Evolutionary conservation across 2,329 filamentous ascomycete species (phyloP).

Genomic region (Pseudogymnoascus verrucosus): DNA sequence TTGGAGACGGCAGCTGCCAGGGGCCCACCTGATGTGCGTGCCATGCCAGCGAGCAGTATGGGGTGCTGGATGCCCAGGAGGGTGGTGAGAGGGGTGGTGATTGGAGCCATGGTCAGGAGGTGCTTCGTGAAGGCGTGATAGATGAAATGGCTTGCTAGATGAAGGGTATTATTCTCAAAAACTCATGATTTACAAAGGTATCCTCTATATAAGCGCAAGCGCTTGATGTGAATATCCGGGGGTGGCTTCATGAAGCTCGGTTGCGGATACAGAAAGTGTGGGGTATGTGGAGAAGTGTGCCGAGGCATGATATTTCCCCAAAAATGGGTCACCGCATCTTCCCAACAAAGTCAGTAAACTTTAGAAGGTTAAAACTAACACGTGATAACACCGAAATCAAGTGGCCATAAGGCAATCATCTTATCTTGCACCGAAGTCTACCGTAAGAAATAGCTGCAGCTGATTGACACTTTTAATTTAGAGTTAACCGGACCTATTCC

Average conservation of each 20-base stretch:
- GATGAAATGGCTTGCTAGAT: neutral
- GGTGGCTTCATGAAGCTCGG: slow-evolving; percentile 4
- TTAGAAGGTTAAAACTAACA: neutral
- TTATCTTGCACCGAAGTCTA: neutral
- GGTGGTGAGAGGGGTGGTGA: slow-evolving; percentile 68
- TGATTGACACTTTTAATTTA: neutral
- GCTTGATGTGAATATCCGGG: slow-evolving; percentile 1
- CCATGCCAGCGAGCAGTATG: slow-evolving; percentile 90
- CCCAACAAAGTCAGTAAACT: neutral
- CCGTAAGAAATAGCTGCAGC: neutral
- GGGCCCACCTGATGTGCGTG: slow-evolving; percentile 67
- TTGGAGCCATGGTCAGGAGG: slow-evolving; percentile 32
- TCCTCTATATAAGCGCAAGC: neutral
- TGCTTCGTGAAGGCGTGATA: neutral
- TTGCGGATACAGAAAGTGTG: slow-evolving; percentile 10
- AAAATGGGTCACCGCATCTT: slow-evolving; percentile 16
- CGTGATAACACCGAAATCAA: neutral
- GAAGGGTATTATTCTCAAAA: slow-evolving; percentile 2
- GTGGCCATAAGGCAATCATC: neutral
- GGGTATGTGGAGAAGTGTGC: slow-evolving; percentile 7
- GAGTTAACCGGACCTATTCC: neutral
- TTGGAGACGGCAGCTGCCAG: slow-evolving; percentile 79
- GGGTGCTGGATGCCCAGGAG: slow-evolving; percentile 82
- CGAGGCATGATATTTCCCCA: slow-evolving; percentile 20
- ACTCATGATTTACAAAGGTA: neutral